Conservation (phyloP, 306 rosid species). For the Vigna angularis region DNA sequence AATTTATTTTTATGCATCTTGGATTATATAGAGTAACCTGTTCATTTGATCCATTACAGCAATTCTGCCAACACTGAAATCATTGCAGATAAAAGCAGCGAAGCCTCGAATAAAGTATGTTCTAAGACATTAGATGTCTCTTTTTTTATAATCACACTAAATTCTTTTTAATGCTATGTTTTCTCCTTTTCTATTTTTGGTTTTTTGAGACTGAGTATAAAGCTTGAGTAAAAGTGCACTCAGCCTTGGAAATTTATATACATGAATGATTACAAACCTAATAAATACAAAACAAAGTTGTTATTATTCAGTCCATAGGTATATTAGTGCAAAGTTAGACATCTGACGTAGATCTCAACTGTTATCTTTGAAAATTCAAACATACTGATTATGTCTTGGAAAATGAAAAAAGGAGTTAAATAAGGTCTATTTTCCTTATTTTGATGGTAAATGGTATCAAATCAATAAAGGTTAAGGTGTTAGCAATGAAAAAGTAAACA, state of each 20-base stretch:
- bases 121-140: slow-evolving; percentile 26
- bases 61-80: slow-evolving; percentile 47
- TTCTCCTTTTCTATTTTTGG: too few species aligned
- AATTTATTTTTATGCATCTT: slow-evolving; percentile 12
- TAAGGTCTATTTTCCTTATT: slow-evolving; percentile 40
- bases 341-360: slow-evolving; percentile 16
- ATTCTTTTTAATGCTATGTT: background rate
- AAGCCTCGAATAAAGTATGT: slow-evolving; percentile 62
- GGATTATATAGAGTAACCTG: slow-evolving; percentile 37
- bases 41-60: slow-evolving; percentile 55
- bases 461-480: slow-evolving; percentile 52
- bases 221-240: too few species aligned
- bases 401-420: slow-evolving; percentile 34
- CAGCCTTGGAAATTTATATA: too few species aligned
- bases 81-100: slow-evolving; percentile 40
- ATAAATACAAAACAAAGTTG: slow-evolving; percentile 20
- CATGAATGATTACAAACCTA: too few species aligned
- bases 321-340: slow-evolving; percentile 21
- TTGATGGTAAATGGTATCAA: slow-evolving; percentile 53
- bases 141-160: slow-evolving; percentile 27
- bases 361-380: slow-evolving; percentile 6
- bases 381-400: slow-evolving; percentile 29
- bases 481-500: slow-evolving; percentile 59
- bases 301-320: slow-evolving; percentile 24
- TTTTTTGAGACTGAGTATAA: too few species aligned